Evolutionary conservation across 2,329 filamentous ascomycete species (phyloP).

Genomic region (Cladosporium sp.): DNA sequence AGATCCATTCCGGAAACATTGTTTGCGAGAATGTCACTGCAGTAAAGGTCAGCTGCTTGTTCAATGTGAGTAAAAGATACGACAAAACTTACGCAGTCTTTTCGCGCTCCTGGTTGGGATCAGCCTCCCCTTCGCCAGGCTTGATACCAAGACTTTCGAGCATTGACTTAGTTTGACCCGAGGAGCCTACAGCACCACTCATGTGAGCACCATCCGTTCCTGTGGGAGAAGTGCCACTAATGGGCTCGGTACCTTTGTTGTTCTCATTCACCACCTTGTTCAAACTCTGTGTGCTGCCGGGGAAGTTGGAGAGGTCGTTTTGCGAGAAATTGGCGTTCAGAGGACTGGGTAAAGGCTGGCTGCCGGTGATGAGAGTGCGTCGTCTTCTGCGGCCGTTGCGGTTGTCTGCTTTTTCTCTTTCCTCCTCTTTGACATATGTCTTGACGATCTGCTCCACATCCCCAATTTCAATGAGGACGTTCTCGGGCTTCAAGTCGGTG

Average conservation of each 20-base stretch:
- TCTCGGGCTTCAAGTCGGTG: conserved; percentile 95
- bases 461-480: conserved; percentile 97
- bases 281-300: conserved; percentile 64
- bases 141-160: conserved; percentile 54
- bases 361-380: conserved; percentile 93
- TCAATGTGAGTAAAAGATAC: background rate
- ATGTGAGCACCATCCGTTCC: conserved; percentile 45
- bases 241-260: conserved; percentile 55
- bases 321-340: conserved; percentile 88
- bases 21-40: conserved; percentile 73
- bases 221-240: conserved; percentile 30
- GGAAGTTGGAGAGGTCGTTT: conserved; percentile 61
- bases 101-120: conserved; percentile 73
- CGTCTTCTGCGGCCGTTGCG: conserved; percentile 85
- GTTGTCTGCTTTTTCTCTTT: conserved; percentile 73
- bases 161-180: conserved; percentile 53
- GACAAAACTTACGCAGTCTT: conserved; percentile 76
- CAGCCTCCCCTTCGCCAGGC: conserved; percentile 47
- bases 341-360: conserved; percentile 90
- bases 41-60: conserved; percentile 23
- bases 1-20: conserved; percentile 94
- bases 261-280: conserved; percentile 77
- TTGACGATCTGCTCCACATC: conserved; percentile 99
- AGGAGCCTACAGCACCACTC: conserved; percentile 51
- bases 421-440: conserved; percentile 83